Evolutionary conservation across 129 eudicot genomes (phyloP).

Genomic region (Ambrosia trifida): DNA sequence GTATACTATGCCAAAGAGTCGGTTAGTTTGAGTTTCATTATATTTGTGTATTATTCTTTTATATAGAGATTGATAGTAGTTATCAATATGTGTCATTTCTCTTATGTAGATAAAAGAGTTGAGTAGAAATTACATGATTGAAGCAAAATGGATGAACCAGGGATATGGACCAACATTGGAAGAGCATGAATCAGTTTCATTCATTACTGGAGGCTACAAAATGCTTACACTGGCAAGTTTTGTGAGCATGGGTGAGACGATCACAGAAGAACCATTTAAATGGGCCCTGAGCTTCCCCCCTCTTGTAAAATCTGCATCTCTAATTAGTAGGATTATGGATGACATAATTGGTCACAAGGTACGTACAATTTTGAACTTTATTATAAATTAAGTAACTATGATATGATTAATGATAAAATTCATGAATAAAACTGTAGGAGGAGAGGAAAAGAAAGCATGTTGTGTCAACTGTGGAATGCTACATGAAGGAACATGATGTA

Average conservation of each 20-base stretch:
- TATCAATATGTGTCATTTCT: not conserved
- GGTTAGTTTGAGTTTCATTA: not conserved
- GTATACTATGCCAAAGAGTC: not conserved
- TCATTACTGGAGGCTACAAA: not conserved
- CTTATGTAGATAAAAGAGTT: slow-evolving; percentile 9
- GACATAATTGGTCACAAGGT: slow-evolving; percentile 33
- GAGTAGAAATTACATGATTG: slow-evolving; percentile 7
- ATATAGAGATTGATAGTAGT: too few species aligned
- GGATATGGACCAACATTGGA: slow-evolving; percentile 28
- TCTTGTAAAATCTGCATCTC: not conserved
- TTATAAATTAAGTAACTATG: not conserved
- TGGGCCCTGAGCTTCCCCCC: slow-evolving; percentile 23
- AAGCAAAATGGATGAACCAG: slow-evolving; percentile 29
- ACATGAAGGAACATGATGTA: slow-evolving; percentile 33
- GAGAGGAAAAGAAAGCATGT: slow-evolving; percentile 41
- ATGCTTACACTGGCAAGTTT: slow-evolving; percentile 8
- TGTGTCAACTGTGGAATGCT: slow-evolving; percentile 40
- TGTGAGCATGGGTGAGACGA: slow-evolving; percentile 17
- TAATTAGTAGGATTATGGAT: slow-evolving; percentile 28
- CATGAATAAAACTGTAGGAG: slow-evolving; percentile 15
- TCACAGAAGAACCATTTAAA: slow-evolving; percentile 22
- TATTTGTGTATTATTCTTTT: not conserved
- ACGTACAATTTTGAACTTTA: not conserved
- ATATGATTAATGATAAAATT: not conserved
- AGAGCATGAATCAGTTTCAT: slow-evolving; percentile 16